Conservation (phyloP, 2,329 filamentous ascomycete genomes). For the Leptographium galeiforme region DNA sequence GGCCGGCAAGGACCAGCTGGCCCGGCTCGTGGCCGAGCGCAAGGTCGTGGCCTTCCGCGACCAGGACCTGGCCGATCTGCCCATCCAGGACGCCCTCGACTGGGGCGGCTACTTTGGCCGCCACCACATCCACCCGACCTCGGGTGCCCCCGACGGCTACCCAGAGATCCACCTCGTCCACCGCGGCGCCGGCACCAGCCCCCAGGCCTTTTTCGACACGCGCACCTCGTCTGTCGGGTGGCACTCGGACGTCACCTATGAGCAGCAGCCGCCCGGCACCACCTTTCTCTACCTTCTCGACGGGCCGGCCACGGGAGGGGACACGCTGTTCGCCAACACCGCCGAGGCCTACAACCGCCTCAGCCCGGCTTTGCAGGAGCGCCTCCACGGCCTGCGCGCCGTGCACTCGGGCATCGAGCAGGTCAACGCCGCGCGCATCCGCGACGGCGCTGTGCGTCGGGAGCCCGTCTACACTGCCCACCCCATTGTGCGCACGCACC, state of each 20-base stretch:
- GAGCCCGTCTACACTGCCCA: conserved; percentile 65
- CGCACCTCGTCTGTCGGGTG: conserved; percentile 73
- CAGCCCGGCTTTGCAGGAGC: conserved; percentile 63
- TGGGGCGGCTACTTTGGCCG: conserved; percentile 44
- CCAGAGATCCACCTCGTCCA: conserved; percentile 62
- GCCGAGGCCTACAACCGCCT: conserved; percentile 71
- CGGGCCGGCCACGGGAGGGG: conserved; percentile 64
- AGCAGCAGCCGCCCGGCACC: conserved; percentile 76
- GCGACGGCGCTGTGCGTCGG: conserved; percentile 58
- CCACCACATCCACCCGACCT: conserved; percentile 64
- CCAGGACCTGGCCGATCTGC: conserved; percentile 51
- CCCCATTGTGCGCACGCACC: conserved; percentile 70
- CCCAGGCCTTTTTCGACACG: conserved; percentile 45
- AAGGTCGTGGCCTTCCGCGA: conserved; percentile 59
- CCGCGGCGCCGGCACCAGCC: conserved; percentile 48
- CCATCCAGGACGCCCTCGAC: conserved; percentile 50
- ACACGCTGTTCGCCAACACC: conserved; percentile 71
- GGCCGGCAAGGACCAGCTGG: conserved; percentile 56
- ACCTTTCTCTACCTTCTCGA: conserved; percentile 87
- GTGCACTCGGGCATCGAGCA: conserved; percentile 77
- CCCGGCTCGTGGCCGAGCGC: conserved; percentile 53
- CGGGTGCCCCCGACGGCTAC: conserved; percentile 52
- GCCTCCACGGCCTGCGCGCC: conserved; percentile 67
- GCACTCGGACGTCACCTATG: conserved; percentile 84
- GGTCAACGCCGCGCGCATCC: conserved; percentile 51